Conservation (phyloP, 306 rosid species). For the Delonix regia region DNA sequence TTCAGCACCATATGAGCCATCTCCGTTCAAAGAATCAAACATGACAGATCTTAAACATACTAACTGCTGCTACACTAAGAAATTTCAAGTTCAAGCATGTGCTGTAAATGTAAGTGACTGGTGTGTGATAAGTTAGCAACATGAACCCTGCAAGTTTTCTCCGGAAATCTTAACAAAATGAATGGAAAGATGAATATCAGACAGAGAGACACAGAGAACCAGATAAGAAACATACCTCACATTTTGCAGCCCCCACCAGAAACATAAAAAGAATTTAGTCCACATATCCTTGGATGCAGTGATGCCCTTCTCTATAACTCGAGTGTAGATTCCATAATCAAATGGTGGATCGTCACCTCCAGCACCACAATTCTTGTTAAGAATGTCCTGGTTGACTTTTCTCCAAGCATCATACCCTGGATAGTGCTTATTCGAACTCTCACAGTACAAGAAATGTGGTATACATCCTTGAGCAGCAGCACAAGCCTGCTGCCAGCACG, state of each 20-base stretch:
- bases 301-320: conserved; percentile 60
- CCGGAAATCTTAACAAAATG: not conserved
- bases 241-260: conserved; percentile 96
- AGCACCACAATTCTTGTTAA: conserved; percentile 47
- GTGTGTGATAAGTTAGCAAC: not conserved
- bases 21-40: too few species aligned
- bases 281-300: conserved; percentile 58
- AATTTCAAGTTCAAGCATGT: not conserved
- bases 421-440: conserved; percentile 40
- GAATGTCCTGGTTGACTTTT: conserved; percentile 49
- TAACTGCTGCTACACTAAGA: not conserved
- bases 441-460: conserved; percentile 63
- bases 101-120: not conserved
- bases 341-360: conserved; percentile 38
- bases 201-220: conserved; percentile 7
- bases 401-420: conserved; percentile 56
- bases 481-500: conserved; percentile 79
- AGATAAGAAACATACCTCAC: conserved; percentile 58
- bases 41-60: not conserved
- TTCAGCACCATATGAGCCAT: too few species aligned
- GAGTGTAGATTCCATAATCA: conserved; percentile 75
- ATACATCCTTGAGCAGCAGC: conserved; percentile 40
- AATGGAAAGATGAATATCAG: not conserved
- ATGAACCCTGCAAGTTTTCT: not conserved
- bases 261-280: conserved; percentile 72